phyloP scores from a whole-genome alignment of 2,329 filamentous ascomycete species.

The Arthrocladium fulminans region DNA sequence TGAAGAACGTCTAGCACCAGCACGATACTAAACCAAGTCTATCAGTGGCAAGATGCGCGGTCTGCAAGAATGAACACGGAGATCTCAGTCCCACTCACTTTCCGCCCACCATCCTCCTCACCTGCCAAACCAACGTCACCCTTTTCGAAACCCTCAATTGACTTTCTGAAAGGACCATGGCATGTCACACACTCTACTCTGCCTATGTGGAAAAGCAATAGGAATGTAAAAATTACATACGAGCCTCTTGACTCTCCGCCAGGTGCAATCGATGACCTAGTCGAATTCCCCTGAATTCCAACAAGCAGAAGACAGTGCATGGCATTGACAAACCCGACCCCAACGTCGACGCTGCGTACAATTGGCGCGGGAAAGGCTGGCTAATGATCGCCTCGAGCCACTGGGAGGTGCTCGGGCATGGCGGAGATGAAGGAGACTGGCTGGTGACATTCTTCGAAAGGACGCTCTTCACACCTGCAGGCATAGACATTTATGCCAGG shows the following conservation, averaged over 20 bases:
- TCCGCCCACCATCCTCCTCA: slow-evolving; percentile 20
- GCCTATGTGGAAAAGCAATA: slow-evolving; percentile 69
- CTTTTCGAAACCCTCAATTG: slow-evolving; percentile 38
- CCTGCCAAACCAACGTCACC: not conserved
- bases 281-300: slow-evolving; percentile 49
- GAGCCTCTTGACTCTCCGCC: slow-evolving; percentile 40
- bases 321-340: slow-evolving; percentile 53
- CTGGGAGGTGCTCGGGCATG: slow-evolving; percentile 77
- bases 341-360: slow-evolving; percentile 43
- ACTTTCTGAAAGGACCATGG: slow-evolving; percentile 61
- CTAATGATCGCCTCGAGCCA: slow-evolving; percentile 62
- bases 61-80: not conserved
- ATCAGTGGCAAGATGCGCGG: too few relatives aligned
- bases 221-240: slow-evolving; percentile 76
- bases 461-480: slow-evolving; percentile 74
- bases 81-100: slow-evolving; percentile 5
- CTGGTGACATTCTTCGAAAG: slow-evolving; percentile 77
- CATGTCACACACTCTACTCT: slow-evolving; percentile 67
- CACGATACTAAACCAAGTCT: too few relatives aligned
- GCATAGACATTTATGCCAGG: slow-evolving; percentile 68
- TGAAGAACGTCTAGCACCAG: too few relatives aligned
- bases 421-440: slow-evolving; percentile 47
- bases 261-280: slow-evolving; percentile 58
- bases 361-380: slow-evolving; percentile 71
- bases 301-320: slow-evolving; percentile 50